Conservation (phyloP, 2,329 filamentous ascomycete species). For the Claviceps digitariae region DNA sequence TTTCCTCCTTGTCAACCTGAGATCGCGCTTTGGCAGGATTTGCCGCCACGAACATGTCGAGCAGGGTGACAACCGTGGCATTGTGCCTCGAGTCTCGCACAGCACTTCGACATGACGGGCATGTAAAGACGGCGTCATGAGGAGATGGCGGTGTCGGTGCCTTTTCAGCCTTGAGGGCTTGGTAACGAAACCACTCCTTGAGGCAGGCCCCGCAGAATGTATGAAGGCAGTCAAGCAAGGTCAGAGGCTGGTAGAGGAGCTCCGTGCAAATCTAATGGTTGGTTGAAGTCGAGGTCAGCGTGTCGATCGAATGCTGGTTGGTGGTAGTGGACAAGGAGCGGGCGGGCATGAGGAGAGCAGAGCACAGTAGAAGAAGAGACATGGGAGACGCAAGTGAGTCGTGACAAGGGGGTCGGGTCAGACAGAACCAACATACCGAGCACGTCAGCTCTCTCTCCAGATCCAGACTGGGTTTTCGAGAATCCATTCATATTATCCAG, state of each 20-base stretch:
- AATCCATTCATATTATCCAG: constrained; percentile 31
- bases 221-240: constrained; percentile 83
- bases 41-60: constrained; percentile 75
- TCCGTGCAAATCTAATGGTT: constrained; percentile 79
- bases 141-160: constrained; percentile 34
- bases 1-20: constrained; percentile 60
- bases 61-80: constrained; percentile 74
- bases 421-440: constrained; percentile 49
- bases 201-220: constrained; percentile 93
- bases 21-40: constrained; percentile 64
- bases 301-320: neutral
- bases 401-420: neutral
- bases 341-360: constrained; percentile 1
- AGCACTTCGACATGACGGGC: constrained; percentile 76
- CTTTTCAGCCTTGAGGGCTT: constrained; percentile 46
- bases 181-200: constrained; percentile 89
- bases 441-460: constrained; percentile 91
- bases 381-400: no score
- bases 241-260: constrained; percentile 79
- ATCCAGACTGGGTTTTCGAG: constrained; percentile 44
- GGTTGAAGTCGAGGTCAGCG: neutral
- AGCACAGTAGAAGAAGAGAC: constrained; percentile 17
- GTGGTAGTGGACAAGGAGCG: neutral
- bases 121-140: constrained; percentile 54
- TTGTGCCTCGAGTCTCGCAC: constrained; percentile 84